Percentiles rank a stretch among this genome's conserved stretches.
phyloP scores from a whole-genome alignment of 1,284 basidiomycete genomes.

The Naganishia albida region DNA sequence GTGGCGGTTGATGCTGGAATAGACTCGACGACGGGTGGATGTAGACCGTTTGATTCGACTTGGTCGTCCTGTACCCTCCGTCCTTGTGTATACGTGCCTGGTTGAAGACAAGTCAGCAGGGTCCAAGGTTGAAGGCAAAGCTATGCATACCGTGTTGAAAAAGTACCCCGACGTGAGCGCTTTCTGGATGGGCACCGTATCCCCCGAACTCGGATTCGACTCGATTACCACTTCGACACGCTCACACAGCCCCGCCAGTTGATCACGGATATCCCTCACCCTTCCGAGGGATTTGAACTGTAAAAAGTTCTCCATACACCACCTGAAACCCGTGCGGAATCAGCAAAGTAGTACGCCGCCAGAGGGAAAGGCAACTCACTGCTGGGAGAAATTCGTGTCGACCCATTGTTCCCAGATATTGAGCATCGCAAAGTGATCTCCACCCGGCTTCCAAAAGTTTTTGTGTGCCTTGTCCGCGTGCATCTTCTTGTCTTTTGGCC shows the following conservation, averaged over 20 bases:
- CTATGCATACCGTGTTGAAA: constrained; percentile 78
- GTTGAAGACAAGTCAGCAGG: neutral
- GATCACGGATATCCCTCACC: constrained; percentile 92
- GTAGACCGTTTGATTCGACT: constrained; percentile 92
- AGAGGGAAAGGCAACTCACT: constrained; percentile 54
- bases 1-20: constrained; percentile 92
- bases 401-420: constrained; percentile 99
- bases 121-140: neutral
- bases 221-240: constrained; percentile 91
- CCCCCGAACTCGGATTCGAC: constrained; percentile 83
- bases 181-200: constrained; percentile 90
- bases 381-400: constrained; percentile 91
- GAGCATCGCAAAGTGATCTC: constrained; percentile 94
- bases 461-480: constrained; percentile 95
- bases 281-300: constrained; percentile 94
- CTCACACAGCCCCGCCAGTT: constrained; percentile 91
- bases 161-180: constrained; percentile 94
- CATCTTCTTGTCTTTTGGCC: constrained; percentile 95
- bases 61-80: constrained; percentile 88
- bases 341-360: neutral
- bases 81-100: constrained; percentile 85
- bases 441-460: constrained; percentile 92
- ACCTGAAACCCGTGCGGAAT: constrained; percentile 35
- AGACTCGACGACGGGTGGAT: constrained; percentile 94
- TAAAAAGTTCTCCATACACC: constrained; percentile 94